Evolutionary conservation across 2,329 filamentous ascomycete species (phyloP).

Genomic region (Exophiala calicioides): DNA sequence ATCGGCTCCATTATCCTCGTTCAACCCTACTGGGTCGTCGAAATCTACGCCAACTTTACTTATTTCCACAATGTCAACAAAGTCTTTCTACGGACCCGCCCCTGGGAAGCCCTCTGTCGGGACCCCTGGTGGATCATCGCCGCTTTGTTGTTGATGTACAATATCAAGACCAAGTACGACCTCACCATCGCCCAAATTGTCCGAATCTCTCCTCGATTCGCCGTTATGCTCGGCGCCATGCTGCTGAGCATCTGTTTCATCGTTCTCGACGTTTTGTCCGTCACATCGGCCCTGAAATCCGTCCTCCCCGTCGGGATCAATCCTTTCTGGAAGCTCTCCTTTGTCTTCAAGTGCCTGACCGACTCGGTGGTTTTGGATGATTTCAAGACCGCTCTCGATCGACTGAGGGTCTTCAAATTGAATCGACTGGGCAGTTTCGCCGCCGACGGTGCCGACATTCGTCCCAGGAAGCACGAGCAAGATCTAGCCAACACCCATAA

Average conservation of each 20-base stretch:
- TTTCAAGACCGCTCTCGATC: slow-evolving; percentile 56
- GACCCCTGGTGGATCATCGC: slow-evolving; percentile 66
- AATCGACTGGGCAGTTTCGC: slow-evolving; percentile 32
- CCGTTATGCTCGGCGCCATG: slow-evolving; percentile 63
- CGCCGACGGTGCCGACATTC: slow-evolving; percentile 23
- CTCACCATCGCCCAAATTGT: slow-evolving; percentile 60
- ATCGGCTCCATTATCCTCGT: slow-evolving; percentile 58
- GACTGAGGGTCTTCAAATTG: slow-evolving; percentile 33
- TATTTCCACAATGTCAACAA: slow-evolving; percentile 55
- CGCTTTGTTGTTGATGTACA: slow-evolving; percentile 55
- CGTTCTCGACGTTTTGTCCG: slow-evolving; percentile 61
- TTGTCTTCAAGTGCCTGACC: slow-evolving; percentile 62
- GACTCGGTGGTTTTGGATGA: slow-evolving; percentile 63
- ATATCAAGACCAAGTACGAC: slow-evolving; percentile 60
- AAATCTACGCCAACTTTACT: slow-evolving; percentile 62
- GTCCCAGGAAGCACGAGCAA: slow-evolving; percentile 27
- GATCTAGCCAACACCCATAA: slow-evolving; percentile 23
- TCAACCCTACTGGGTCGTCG: slow-evolving; percentile 61
- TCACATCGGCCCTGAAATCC: slow-evolving; percentile 51
- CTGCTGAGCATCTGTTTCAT: slow-evolving; percentile 62
- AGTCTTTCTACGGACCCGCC: slow-evolving; percentile 53
- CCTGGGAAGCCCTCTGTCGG: slow-evolving; percentile 57
- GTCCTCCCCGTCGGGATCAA: slow-evolving; percentile 58
- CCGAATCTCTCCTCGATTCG: slow-evolving; percentile 64
- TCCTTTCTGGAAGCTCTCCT: slow-evolving; percentile 63